Evolutionary conservation across 306 rosid genomes (phyloP).

Genomic region (Begonia loranthoides): DNA sequence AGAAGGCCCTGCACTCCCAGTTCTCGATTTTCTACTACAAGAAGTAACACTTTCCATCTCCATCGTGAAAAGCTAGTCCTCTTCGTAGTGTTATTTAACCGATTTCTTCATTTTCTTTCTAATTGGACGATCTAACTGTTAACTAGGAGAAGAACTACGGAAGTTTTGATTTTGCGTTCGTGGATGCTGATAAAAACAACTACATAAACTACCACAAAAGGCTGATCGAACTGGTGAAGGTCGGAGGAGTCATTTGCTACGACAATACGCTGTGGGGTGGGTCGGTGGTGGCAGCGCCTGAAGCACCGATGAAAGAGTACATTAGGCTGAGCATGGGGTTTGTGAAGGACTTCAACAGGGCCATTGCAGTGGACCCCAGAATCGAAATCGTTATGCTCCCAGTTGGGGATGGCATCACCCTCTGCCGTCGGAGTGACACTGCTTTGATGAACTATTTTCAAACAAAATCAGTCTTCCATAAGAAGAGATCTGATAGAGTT

Average conservation of each 20-base stretch:
- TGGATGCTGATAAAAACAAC: conserved; percentile 80
- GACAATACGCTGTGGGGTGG: conserved; percentile 88
- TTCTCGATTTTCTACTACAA: conserved; percentile 44
- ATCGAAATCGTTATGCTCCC: conserved; percentile 56
- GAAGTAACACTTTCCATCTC: conserved; percentile 24
- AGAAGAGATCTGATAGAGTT: no score
- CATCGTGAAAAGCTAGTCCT: not conserved
- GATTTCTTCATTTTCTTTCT: no score
- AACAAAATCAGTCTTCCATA: no score
- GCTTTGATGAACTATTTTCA: no score
- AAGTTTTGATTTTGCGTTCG: conserved; percentile 61
- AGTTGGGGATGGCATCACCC: conserved; percentile 3
- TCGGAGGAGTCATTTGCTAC: conserved; percentile 70
- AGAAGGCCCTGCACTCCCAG: conserved; percentile 89
- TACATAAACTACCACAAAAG: conserved; percentile 77
- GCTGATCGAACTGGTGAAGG: conserved; percentile 54
- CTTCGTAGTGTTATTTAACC: not conserved
- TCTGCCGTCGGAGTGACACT: conserved; percentile 2
- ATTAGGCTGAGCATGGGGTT: conserved; percentile 68
- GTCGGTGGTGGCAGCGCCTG: conserved; percentile 69
- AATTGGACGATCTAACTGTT: not conserved
- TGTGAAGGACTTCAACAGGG: conserved; percentile 73
- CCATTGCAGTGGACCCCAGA: conserved; percentile 67
- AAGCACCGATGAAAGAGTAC: conserved; percentile 61
- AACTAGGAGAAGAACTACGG: conserved; percentile 63